Percentiles rank a stretch among this genome's conserved stretches.
phyloP scores from a whole-genome alignment of 2,329 filamentous ascomycete species.

The Annulohypoxylon truncatum region DNA sequence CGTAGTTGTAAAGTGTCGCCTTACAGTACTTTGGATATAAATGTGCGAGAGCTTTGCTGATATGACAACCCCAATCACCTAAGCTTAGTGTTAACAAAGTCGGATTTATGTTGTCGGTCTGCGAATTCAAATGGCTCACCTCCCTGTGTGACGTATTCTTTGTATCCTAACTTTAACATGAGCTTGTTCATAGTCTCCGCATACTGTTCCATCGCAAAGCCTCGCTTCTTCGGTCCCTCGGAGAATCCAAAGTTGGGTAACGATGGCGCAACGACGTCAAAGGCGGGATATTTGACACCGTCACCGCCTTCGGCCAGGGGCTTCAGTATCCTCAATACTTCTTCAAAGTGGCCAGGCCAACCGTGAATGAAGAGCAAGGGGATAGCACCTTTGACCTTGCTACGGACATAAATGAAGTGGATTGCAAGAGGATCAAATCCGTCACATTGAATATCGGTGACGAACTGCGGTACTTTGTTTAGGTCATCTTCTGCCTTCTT shows the following conservation, averaged over 20 bases:
- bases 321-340: conserved; percentile 71
- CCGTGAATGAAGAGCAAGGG: conserved; percentile 51
- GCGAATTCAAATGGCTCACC: conserved; percentile 30
- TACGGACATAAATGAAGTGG: conserved; percentile 54
- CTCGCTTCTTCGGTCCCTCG: conserved; percentile 56
- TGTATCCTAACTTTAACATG: conserved; percentile 75
- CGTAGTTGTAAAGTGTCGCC: conserved; percentile 71
- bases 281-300: conserved; percentile 53
- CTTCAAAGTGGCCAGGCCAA: conserved; percentile 75
- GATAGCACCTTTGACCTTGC: conserved; percentile 47
- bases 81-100: not conserved
- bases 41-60: conserved; percentile 71
- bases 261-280: conserved; percentile 69
- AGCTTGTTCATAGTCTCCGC: conserved; percentile 74
- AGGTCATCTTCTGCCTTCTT: conserved; percentile 50
- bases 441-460: conserved; percentile 52
- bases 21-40: conserved; percentile 68
- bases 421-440: conserved; percentile 54
- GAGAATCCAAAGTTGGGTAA: conserved; percentile 67
- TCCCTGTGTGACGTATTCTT: conserved; percentile 60
- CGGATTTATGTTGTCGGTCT: not conserved
- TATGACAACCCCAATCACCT: conserved; percentile 77
- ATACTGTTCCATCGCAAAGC: conserved; percentile 70
- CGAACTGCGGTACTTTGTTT: conserved; percentile 53
- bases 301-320: conserved; percentile 53